phyloP scores from a whole-genome alignment of 495 filamentous ascomycete genomes.

The Podospora fimiseda region DNA sequence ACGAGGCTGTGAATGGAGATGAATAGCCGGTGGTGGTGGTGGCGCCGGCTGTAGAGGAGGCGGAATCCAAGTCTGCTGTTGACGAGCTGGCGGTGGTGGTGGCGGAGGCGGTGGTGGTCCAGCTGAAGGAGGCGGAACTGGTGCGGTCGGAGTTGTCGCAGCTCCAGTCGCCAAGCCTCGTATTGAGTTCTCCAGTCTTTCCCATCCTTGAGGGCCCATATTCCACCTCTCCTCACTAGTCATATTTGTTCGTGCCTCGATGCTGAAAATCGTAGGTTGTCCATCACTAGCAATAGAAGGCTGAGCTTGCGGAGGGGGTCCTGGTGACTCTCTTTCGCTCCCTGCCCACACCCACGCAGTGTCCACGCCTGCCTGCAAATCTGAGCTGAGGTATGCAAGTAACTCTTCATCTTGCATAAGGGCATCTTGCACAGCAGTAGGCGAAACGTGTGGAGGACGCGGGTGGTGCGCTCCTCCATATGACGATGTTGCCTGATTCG shows the following conservation, averaged over 20 bases:
- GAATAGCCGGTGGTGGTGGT: too few species aligned
- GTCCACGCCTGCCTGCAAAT: slow-evolving; percentile 78
- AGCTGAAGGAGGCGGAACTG: background rate
- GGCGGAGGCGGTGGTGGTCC: slow-evolving; percentile 1
- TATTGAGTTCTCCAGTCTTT: slow-evolving; percentile 22
- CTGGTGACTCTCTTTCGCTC: slow-evolving; percentile 32
- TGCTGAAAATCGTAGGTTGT: slow-evolving; percentile 14
- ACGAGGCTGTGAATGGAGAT: slow-evolving; percentile 18
- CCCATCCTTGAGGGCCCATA: slow-evolving; percentile 19
- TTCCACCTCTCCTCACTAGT: slow-evolving; percentile 22
- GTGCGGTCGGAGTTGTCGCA: background rate
- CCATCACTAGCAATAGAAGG: slow-evolving; percentile 2
- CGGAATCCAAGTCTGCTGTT: slow-evolving; percentile 9
- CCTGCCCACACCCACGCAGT: slow-evolving; percentile 86
- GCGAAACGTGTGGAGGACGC: slow-evolving; percentile 15
- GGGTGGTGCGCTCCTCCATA: slow-evolving; percentile 11
- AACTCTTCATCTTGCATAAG: slow-evolving; percentile 84
- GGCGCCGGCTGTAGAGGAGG: slow-evolving; percentile 6
- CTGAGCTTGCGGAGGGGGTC: background rate
- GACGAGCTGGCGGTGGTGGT: slow-evolving; percentile 1
- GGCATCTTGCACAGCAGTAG: slow-evolving; percentile 34
- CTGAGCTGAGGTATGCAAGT: slow-evolving; percentile 78
- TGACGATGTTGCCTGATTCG: slow-evolving; percentile 8
- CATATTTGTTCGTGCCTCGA: slow-evolving; percentile 21
- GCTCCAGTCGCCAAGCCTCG: slow-evolving; percentile 17